Conservation (phyloP, 2,329 filamentous ascomycete species). For the Volutella citrinella region DNA sequence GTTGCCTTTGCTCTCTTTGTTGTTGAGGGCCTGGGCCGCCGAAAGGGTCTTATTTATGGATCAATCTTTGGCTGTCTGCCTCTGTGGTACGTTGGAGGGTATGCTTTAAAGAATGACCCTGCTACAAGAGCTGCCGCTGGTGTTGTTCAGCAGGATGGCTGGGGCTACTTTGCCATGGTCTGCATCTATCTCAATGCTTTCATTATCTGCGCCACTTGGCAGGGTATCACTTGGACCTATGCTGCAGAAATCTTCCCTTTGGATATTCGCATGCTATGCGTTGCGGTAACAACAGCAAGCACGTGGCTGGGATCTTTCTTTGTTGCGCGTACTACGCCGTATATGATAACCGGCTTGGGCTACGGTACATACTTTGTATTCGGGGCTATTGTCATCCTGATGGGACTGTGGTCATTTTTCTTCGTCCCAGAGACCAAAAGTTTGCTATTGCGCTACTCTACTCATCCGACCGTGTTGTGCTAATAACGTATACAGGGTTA, state of each 20-base stretch:
- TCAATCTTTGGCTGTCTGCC: not conserved
- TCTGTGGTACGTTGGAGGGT: constrained; percentile 32
- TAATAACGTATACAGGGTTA: no score
- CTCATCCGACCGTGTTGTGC: no score
- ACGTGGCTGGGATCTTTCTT: constrained; percentile 34
- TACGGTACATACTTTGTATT: constrained; percentile 54
- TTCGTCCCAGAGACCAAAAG: constrained; percentile 50
- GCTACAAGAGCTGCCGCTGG: constrained; percentile 38
- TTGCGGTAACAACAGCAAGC: constrained; percentile 26
- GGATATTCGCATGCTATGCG: constrained; percentile 26
- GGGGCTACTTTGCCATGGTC: constrained; percentile 37
- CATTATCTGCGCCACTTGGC: constrained; percentile 33
- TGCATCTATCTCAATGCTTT: constrained; percentile 37
- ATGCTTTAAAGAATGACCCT: constrained; percentile 26
- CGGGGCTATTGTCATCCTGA: constrained; percentile 38
- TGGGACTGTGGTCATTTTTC: constrained; percentile 45
- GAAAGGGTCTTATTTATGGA: not conserved
- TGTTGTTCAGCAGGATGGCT: constrained; percentile 35
- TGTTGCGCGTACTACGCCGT: constrained; percentile 32
- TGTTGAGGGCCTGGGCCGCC: no score
- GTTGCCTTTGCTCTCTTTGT: not conserved
- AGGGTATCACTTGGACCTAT: constrained; percentile 38
- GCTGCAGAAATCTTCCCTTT: constrained; percentile 43
- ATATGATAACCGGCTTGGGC: constrained; percentile 35
- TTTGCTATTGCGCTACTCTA: no score